A percentile compares a stretch with the other conserved stretches of the same genome.
These are phyloP conservation scores for Moniliella sp. DNA, from an alignment of 1,284 basidiomycete genomes.

Conservation along the genomic window DNA sequence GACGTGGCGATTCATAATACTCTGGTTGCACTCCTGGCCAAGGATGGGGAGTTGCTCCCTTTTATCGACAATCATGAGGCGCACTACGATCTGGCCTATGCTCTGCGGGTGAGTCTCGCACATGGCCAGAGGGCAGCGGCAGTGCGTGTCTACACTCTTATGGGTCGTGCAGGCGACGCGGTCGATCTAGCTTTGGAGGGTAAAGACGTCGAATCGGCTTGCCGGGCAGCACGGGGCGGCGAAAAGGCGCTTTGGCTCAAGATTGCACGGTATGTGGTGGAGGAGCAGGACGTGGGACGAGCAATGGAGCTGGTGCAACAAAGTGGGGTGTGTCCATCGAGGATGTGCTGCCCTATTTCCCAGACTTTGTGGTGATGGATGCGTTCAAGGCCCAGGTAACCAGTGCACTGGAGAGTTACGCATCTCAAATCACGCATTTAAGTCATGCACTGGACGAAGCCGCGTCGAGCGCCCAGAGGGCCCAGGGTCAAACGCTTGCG, in stretches of 20 bases:
- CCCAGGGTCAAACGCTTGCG: slow-evolving; percentile 69
- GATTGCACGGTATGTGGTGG: slow-evolving; percentile 86
- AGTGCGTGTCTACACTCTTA: slow-evolving; percentile 88
- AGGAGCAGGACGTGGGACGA: slow-evolving; percentile 76
- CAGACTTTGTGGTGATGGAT: slow-evolving; percentile 95
- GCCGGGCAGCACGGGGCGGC: slow-evolving; percentile 22
- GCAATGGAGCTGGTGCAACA: slow-evolving; percentile 89
- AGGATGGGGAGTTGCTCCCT: slow-evolving; percentile 43
- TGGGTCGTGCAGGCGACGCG: slow-evolving; percentile 86
- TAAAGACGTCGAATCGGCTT: slow-evolving; percentile 38
- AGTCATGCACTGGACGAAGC: slow-evolving; percentile 92
- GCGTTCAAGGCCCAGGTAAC: slow-evolving; percentile 99
- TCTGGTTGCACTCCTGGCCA: slow-evolving; percentile 62
- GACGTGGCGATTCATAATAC: slow-evolving; percentile 81
- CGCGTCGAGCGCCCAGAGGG: slow-evolving; percentile 68
- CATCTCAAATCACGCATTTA: slow-evolving; percentile 66
- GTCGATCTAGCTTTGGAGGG: slow-evolving; percentile 64
- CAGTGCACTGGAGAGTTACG: slow-evolving; percentile 77
- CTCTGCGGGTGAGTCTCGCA: slow-evolving; percentile 58
- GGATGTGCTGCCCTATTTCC: slow-evolving; percentile 96
- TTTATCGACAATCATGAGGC: slow-evolving; percentile 59
- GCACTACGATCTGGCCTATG: slow-evolving; percentile 91
- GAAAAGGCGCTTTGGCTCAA: slow-evolving; percentile 85
- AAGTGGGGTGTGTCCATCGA: slow-evolving; percentile 87
- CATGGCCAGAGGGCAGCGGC: slow-evolving; percentile 65